Evolutionary conservation across 129 eudicot species (phyloP).

Genomic region (Deinandra increscens): DNA sequence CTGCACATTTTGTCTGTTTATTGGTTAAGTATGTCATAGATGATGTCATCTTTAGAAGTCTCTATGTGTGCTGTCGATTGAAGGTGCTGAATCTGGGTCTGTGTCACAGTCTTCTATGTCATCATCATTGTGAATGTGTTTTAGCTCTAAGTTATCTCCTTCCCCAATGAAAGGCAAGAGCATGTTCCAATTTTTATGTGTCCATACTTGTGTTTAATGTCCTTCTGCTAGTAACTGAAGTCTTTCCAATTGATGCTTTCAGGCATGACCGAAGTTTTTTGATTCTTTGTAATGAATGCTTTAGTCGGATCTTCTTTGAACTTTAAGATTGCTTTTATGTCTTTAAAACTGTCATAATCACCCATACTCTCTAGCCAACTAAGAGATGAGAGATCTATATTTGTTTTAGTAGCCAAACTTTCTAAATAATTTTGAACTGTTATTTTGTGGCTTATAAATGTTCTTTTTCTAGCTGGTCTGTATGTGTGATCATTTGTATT

Average conservation of each 20-base stretch:
- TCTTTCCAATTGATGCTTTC: background rate
- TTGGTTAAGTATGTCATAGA: too few relatives aligned
- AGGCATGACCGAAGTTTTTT: background rate
- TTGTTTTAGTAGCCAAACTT: background rate
- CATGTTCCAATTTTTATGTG: background rate
- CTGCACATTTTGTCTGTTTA: too few relatives aligned
- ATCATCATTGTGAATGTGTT: background rate
- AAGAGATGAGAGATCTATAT: background rate
- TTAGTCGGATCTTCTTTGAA: background rate
- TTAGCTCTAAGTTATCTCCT: background rate
- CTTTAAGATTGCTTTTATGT: too few relatives aligned
- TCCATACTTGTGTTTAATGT: background rate
- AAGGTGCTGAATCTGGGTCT: background rate
- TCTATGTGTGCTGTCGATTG: too few relatives aligned
- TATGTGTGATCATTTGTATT: background rate
- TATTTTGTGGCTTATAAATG: background rate
- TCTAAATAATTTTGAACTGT: background rate
- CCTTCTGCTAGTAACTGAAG: background rate
- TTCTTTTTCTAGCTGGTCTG: background rate
- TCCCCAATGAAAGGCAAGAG: background rate
- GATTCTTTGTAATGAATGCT: background rate
- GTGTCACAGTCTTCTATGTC: background rate
- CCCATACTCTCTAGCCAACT: background rate
- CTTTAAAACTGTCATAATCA: too few relatives aligned
- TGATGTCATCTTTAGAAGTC: too few relatives aligned